A percentile compares a stretch with the other conserved stretches of the same genome.
Evolutionary conservation across 2,329 filamentous ascomycete species (phyloP).

Genomic region (Colletotrichum sp.): DNA sequence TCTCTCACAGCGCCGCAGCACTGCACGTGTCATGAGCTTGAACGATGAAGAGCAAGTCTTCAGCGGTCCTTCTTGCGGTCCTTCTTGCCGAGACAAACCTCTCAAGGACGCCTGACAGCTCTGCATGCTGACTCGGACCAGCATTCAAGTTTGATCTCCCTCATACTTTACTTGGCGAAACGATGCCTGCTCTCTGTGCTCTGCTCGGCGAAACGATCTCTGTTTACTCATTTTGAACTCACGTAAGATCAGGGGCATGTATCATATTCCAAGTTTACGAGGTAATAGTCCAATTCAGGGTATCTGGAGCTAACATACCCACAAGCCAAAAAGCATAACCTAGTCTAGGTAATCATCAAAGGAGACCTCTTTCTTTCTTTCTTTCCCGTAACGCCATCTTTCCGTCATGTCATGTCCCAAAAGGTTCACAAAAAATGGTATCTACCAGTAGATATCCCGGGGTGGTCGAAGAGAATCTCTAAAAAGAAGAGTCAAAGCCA

Average conservation of each 20-base stretch:
- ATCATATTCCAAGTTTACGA: background rate
- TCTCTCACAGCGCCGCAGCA: background rate
- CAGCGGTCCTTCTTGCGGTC: background rate
- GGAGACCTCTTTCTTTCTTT: background rate
- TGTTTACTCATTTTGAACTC: background rate
- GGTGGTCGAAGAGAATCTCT: background rate
- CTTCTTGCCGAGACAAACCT: background rate
- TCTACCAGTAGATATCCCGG: slow-evolving; percentile 9
- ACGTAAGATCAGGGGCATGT: background rate
- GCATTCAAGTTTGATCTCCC: background rate
- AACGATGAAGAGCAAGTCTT: background rate
- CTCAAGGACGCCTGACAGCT: background rate
- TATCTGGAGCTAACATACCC: slow-evolving; percentile 6
- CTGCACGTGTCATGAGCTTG: background rate
- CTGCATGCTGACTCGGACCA: background rate
- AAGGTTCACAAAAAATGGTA: background rate
- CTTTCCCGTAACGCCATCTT: background rate
- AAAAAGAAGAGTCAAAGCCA: background rate
- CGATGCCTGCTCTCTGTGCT: background rate
- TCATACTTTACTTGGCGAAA: slow-evolving; percentile 3
- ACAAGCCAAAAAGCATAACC: background rate
- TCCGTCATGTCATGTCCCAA: background rate
- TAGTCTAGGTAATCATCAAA: background rate
- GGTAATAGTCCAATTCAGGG: background rate
- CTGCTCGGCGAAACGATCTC: background rate